Conservation (phyloP, 2,329 filamentous ascomycete species). For the Lizonia empirigonia region DNA sequence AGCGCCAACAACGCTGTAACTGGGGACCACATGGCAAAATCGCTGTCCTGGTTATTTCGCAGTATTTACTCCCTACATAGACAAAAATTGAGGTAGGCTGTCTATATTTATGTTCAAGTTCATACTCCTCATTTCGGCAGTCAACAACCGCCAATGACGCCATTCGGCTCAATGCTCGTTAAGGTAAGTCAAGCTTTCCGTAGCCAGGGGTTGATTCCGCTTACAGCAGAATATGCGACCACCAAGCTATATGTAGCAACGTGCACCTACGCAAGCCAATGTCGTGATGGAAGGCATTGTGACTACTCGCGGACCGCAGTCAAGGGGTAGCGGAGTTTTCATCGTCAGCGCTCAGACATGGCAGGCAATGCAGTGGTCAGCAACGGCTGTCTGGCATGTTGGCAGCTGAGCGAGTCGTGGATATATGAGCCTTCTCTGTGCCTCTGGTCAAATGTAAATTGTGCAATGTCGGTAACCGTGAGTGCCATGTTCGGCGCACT, state of each 20-base stretch:
- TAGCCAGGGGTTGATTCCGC: neutral
- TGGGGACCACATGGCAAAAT: slow-evolving; percentile 7
- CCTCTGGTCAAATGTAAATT: neutral
- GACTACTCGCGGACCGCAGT: neutral
- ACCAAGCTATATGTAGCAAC: neutral
- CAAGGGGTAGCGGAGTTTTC: neutral
- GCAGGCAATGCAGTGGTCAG: neutral
- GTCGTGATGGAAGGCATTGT: neutral
- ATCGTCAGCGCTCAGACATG: neutral
- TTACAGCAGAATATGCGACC: slow-evolving; percentile 9
- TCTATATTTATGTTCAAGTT: slow-evolving; percentile 2
- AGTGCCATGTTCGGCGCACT: neutral
- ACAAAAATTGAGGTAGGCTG: neutral
- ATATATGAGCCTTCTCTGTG: neutral
- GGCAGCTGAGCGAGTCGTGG: neutral
- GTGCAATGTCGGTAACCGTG: neutral
- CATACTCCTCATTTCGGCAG: slow-evolving; percentile 10
- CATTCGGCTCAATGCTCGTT: slow-evolving; percentile 13
- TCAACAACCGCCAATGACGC: slow-evolving; percentile 14
- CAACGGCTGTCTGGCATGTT: neutral
- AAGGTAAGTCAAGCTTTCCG: slow-evolving; percentile 7
- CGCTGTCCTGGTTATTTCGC: neutral
- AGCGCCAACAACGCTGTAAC: neutral
- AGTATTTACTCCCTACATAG: neutral
- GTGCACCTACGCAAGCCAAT: neutral